Conservation (phyloP, 2,329 filamentous ascomycete species). For the Alternaria hordeiaustralica region DNA sequence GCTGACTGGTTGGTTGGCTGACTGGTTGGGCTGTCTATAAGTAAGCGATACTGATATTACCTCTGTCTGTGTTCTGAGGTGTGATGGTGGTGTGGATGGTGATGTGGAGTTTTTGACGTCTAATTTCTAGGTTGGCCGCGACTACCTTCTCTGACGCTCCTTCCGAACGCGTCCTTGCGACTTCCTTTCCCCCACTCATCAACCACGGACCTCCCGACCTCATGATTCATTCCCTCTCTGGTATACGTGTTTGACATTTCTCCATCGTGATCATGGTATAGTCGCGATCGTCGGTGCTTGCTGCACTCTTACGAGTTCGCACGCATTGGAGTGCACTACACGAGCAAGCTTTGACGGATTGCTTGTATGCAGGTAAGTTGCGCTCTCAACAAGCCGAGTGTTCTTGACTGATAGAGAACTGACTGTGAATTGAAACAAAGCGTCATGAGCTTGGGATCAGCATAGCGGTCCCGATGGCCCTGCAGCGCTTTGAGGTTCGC, state of each 20-base stretch:
- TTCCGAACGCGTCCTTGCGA: background rate
- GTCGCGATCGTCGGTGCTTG: too few species aligned
- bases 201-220: too few species aligned
- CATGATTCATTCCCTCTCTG: too few species aligned
- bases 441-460: too few species aligned
- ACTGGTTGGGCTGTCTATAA: background rate
- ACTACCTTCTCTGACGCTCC: background rate
- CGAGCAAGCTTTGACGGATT: rapidly evolving
- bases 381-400: background rate
- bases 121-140: background rate
- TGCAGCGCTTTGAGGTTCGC: too few species aligned
- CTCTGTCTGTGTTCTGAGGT: background rate
- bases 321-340: rapidly evolving
- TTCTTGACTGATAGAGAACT: background rate
- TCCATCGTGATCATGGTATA: too few species aligned
- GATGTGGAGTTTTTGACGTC: background rate
- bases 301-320: too few species aligned
- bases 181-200: background rate
- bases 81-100: background rate
- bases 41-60: background rate
- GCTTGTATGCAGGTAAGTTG: background rate
- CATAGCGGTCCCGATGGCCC: too few species aligned
- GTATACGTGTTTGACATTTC: too few species aligned
- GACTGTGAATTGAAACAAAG: background rate
- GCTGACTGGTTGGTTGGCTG: background rate